Conservation (phyloP, 768 basidiomycete species). For the Candolleomyces eurysporus region DNA sequence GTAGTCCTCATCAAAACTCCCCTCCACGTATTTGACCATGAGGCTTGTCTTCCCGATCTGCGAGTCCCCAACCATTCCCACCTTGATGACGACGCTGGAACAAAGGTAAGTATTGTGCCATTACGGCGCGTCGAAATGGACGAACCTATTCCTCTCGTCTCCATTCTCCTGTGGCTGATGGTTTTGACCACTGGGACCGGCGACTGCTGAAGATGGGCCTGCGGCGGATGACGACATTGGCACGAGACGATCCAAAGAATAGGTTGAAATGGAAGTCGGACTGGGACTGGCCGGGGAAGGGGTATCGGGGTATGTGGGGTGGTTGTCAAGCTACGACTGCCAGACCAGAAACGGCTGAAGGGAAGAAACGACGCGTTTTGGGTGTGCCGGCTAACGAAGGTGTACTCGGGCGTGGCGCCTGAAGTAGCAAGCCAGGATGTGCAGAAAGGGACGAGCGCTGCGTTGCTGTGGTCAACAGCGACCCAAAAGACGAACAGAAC, state of each 20-base stretch:
- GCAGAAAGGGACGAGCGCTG: not conserved
- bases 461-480: not conserved
- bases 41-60: conserved; percentile 99
- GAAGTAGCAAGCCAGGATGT: not conserved
- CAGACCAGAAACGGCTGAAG: not conserved
- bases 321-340: not conserved
- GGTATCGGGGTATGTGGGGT: conserved; percentile 15
- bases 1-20: conserved; percentile 98
- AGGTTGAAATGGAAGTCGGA: conserved; percentile 17
- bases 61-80: conserved; percentile 99
- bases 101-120: not conserved
- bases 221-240: conserved; percentile 50
- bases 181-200: conserved; percentile 54
- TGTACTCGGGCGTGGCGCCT: not conserved
- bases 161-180: conserved; percentile 45
- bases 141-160: conserved; percentile 74
- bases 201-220: conserved; percentile 35
- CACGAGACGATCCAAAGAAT: conserved; percentile 42
- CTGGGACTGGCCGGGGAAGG: conserved; percentile 9
- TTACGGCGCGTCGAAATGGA: conserved; percentile 7
- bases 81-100: conserved; percentile 91
- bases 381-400: not conserved
- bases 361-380: conserved; percentile 2
- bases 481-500: not conserved
- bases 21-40: conserved; percentile 99